Evolutionary conservation across 2,329 filamentous ascomycete genomes (phyloP).

Genomic region (Penicillium janthinellum): DNA sequence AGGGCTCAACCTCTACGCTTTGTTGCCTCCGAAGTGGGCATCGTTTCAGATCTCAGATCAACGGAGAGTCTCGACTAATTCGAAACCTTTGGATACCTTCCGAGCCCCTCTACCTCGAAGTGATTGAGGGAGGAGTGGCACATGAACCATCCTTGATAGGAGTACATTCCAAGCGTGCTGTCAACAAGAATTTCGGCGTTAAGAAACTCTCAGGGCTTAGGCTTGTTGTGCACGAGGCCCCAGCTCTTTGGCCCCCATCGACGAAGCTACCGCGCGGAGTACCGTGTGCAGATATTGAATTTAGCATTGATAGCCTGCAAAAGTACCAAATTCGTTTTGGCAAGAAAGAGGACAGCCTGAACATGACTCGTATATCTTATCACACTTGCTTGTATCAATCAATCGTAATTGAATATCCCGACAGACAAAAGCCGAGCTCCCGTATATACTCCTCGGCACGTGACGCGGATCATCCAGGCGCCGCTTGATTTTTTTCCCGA

Average conservation of each 20-base stretch:
- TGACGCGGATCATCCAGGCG: conserved; percentile 20
- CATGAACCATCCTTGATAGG: background rate
- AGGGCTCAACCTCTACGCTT: background rate
- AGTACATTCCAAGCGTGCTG: conserved; percentile 13
- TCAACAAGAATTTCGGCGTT: conserved; percentile 5
- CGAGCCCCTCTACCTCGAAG: background rate
- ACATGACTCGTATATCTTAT: background rate
- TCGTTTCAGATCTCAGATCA: background rate
- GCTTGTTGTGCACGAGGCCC: background rate
- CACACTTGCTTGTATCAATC: background rate
- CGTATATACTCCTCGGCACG: conserved; percentile 12
- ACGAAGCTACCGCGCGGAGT: background rate
- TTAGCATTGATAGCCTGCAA: background rate
- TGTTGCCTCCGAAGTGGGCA: background rate
- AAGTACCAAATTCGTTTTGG: background rate
- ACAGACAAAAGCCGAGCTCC: background rate
- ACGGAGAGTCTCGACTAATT: background rate
- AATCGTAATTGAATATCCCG: background rate
- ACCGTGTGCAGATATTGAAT: background rate
- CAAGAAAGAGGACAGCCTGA: background rate
- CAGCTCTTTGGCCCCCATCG: background rate
- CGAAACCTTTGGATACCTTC: background rate
- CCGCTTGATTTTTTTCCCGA: conserved; percentile 26
- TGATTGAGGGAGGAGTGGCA: conserved; percentile 18
- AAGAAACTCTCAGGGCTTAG: background rate